A percentile compares a stretch with the other conserved stretches of the same genome.
These are phyloP conservation scores for Pharus latifolius DNA, from an alignment of 176 grass and related monocot genomes.

Conservation along the genomic window DNA sequence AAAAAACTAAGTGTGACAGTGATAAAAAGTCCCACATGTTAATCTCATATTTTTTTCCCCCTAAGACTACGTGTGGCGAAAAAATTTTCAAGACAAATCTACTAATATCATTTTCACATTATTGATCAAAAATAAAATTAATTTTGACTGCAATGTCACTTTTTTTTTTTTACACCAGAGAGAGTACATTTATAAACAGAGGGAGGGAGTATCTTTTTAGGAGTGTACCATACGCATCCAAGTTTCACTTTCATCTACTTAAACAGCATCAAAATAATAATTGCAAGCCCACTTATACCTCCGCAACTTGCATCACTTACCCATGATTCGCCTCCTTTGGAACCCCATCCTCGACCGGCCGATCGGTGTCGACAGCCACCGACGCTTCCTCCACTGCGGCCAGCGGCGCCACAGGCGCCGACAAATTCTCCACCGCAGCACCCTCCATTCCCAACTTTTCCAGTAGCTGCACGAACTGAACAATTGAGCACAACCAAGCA, in stretches of 20 bases:
- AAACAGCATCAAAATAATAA: not conserved
- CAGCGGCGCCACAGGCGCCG: not conserved
- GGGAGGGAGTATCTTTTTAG: not conserved
- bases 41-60: no score
- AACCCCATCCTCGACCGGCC: constrained; percentile 18
- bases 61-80: no score
- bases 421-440: constrained; percentile 3
- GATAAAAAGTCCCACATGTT: no score
- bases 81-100: no score
- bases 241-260: not conserved
- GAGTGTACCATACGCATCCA: not conserved
- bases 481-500: not conserved
- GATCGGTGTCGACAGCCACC: constrained; percentile 7
- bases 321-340: constrained; percentile 29
- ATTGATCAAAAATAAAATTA: no score
- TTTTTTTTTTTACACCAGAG: not conserved
- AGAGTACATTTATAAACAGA: no score
- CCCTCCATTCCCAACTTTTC: constrained; percentile 19
- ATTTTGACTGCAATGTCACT: not conserved
- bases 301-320: constrained; percentile 24
- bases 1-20: no score
- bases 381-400: constrained; percentile 16
- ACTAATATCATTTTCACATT: no score
- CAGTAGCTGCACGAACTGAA: not conserved
- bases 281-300: not conserved